Conservation (phyloP, 2,329 filamentous ascomycete genomes). For the Zelopaecilomyces penicillatus region DNA sequence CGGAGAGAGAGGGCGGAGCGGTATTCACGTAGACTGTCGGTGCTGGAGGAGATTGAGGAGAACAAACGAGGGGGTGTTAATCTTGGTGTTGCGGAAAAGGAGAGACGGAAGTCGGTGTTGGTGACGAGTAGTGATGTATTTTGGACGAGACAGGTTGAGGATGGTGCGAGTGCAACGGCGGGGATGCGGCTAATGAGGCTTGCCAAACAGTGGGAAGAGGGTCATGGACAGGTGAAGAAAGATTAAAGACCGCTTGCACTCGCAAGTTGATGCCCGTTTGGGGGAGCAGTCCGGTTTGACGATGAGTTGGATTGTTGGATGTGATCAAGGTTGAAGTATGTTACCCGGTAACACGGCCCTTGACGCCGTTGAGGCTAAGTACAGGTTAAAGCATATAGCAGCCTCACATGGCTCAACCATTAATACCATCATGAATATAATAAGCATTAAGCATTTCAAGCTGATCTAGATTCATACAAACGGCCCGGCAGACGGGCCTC, state of each 20-base stretch:
- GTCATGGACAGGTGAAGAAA: constrained; percentile 2
- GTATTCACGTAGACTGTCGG: constrained; percentile 27
- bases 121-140: constrained; percentile 26
- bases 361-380: too few species aligned
- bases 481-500: too few species aligned
- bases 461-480: too few species aligned
- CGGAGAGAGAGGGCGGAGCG: constrained; percentile 30
- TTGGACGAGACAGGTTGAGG: constrained; percentile 35
- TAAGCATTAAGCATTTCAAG: too few species aligned
- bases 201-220: constrained; percentile 16
- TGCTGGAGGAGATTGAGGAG: constrained; percentile 33
- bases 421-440: too few species aligned
- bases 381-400: too few species aligned
- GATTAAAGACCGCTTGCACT: neutral
- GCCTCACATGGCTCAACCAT: too few species aligned
- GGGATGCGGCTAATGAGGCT: constrained; percentile 27
- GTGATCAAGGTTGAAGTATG: too few species aligned
- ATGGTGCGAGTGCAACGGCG: constrained; percentile 26
- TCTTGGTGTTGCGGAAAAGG: constrained; percentile 26
- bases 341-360: too few species aligned
- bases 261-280: too few species aligned
- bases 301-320: too few species aligned
- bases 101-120: constrained; percentile 29
- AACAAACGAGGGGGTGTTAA: constrained; percentile 24
- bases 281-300: too few species aligned